phyloP scores from a whole-genome alignment of 1,284 basidiomycete genomes.

The Ceratorhiza oryzae-sativae region DNA sequence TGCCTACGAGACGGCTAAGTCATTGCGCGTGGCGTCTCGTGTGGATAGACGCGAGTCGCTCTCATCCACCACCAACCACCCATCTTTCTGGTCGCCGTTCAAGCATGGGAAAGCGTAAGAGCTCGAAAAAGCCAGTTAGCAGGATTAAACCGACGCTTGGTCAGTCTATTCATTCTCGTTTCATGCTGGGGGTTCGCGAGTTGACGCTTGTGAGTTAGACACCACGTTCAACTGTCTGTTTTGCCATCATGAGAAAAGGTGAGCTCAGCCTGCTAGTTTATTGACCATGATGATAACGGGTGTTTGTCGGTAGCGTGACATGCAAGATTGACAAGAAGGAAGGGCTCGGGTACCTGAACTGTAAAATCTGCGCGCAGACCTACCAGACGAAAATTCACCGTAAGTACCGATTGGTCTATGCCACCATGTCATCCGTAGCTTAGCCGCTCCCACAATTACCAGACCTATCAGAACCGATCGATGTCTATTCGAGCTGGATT shows the following conservation, averaged over 20 bases:
- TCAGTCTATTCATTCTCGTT: background rate
- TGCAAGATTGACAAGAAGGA: conserved; percentile 87
- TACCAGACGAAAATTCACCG: conserved; percentile 86
- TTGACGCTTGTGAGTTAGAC: conserved; percentile 38
- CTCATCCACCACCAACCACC: conserved; percentile 14
- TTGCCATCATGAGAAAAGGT: conserved; percentile 84
- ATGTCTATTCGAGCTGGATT: conserved; percentile 92
- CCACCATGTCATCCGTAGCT: conserved; percentile 40
- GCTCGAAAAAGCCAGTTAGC: conserved; percentile 29
- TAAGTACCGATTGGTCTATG: conserved; percentile 54
- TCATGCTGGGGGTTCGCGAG: background rate
- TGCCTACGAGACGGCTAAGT: conserved; percentile 1
- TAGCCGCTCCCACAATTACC: conserved; percentile 45
- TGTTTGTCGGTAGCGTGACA: conserved; percentile 61
- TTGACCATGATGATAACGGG: background rate
- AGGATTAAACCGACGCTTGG: conserved; percentile 37
- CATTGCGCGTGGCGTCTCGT: conserved; percentile 21
- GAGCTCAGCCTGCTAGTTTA: background rate
- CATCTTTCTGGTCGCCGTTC: background rate
- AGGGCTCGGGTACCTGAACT: conserved; percentile 75
- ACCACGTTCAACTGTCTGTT: conserved; percentile 64
- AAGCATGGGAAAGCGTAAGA: conserved; percentile 36
- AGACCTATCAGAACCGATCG: conserved; percentile 87
- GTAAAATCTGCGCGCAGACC: conserved; percentile 80
- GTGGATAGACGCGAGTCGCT: background rate